Evolutionary conservation across 1,284 basidiomycete species (phyloP), one percentile per base, ranked within the genome.

Genomic region (Ganoderma lingzhi): DNA sequence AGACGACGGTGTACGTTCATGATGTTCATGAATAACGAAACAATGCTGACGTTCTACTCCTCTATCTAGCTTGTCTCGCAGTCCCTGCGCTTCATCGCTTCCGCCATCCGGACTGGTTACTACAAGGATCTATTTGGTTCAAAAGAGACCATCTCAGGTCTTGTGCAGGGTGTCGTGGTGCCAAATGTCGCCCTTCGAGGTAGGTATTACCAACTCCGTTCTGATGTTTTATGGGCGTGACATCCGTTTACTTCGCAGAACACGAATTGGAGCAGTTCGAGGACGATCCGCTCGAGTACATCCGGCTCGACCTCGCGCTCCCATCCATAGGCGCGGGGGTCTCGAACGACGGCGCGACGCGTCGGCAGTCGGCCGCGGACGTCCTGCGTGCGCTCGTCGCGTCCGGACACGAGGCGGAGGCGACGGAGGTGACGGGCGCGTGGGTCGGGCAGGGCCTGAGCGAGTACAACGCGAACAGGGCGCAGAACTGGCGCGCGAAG

Each of bases 221-320:
- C 6, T 3, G 6, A 6, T 2, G 10, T 10, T 37, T 15, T 9
- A 23, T 15, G 39, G 5, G 6, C 14, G 15, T 56, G 35, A 23
- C 19, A 60, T 70, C 28, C 63, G 53, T 14, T 17, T 19, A 1
- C 23, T 37, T 42, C 6, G 4, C 68, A 82, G 92, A 94, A 65
- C 93, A 96, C 73, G 97, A 99, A 72, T 88, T 97, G 70, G 97
- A 99, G 78, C 93, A 97, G 81, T 99, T 99, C 77, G 96, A 99
- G 81, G 97, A 99, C 72, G 96, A 98, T 75, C 97, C 97, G 0
- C 88, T 97, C 61, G 97, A 99, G 78, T 99, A 95, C 80, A 95
- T 99, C 73, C 91, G 96, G 23, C 86, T 95, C 39, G 97, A 99
- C 79, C 84, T 99, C 39, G 83, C 91, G 3, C 83, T 97, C 17